Evolutionary conservation across 148 eudicot species (phyloP), one percentile per base, ranked within the genome.

Genomic region (Euryodendron excelsum): DNA sequence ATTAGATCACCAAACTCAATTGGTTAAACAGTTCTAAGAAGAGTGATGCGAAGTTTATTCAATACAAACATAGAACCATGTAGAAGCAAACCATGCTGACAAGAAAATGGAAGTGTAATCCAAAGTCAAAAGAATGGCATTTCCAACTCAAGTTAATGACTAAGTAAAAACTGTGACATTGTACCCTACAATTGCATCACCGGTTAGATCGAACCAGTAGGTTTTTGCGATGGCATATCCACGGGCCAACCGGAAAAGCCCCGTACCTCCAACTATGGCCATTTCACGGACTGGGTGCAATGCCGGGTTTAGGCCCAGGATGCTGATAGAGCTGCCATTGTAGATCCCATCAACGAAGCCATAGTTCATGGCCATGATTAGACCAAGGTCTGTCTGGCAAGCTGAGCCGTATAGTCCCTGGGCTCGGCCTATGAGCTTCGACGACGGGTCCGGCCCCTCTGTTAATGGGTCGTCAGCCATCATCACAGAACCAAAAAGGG

Each of bases 191-290:
- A 87, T 84, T 36, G 87, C 88, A 82, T 89, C 86, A 0, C 86
- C 85, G 4, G 45, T 77, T 13, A 12, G 36, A 68, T 86, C 71
- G 23, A 48, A 7, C 77, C 73, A 87, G 31, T 79, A 50, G 14
- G 86, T 82, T 1, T 48, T 80, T 1, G 82, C 80, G 21, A 61
- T 4, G 7, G 86, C 88, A 44, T 66, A 75, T 11, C 93, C 93
- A 17, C 83, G 72, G 13, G 88, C 93, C 85, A 86, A 45, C 77
- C 89, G 69, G 61, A 90, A 90, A 69, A 77, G 44, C 30, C 93
- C 89, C 0, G 88, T 86, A 17, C 93, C 93, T 10, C 93, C 90
- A 15, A 90, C 89, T 17, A 90, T 82, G 21, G 89, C 82, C 88
- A 90, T 68, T 72, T 90, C 91, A 5, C 88, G 81, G 12, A 77